phyloP scores from a whole-genome alignment of 495 filamentous ascomycete genomes.

The Diplogelasinospora grovesii region DNA sequence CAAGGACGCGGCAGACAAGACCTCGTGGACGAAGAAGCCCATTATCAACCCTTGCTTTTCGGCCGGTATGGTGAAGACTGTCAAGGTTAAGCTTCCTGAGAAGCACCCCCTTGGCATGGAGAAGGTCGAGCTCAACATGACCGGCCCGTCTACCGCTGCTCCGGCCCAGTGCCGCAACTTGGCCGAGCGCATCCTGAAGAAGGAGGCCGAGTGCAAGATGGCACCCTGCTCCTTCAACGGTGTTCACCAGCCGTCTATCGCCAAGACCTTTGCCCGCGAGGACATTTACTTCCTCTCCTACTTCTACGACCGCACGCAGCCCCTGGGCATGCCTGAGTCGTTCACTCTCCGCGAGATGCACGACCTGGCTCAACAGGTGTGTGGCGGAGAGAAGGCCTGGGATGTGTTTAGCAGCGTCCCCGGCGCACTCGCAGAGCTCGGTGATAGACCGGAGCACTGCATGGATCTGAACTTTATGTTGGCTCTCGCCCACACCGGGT shows the following conservation, averaged over 20 bases:
- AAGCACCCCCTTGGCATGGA: constrained; percentile 53
- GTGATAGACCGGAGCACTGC: constrained; percentile 79
- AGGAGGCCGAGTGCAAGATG: constrained; percentile 73
- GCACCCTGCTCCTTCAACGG: constrained; percentile 96
- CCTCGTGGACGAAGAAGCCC: constrained; percentile 54
- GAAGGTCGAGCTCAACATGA: constrained; percentile 76
- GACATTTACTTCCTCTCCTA: constrained; percentile 96
- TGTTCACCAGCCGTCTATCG: constrained; percentile 85
- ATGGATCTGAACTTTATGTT: constrained; percentile 95
- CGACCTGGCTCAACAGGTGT: constrained; percentile 77
- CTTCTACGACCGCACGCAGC: constrained; percentile 89
- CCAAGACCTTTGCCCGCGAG: constrained; percentile 85
- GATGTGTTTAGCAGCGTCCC: constrained; percentile 66
- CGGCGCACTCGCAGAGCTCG: constrained; percentile 66
- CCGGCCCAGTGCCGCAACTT: constrained; percentile 83
- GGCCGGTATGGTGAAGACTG: constrained; percentile 62
- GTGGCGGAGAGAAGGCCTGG: constrained; percentile 72
- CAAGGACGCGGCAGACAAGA: constrained; percentile 16
- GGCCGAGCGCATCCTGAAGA: constrained; percentile 84
- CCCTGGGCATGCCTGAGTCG: constrained; percentile 90
- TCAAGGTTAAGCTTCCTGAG: constrained; percentile 59
- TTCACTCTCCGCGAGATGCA: constrained; percentile 85
- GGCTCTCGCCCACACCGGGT: constrained; percentile 85
- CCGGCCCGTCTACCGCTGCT: constrained; percentile 66
- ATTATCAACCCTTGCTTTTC: constrained; percentile 86